phyloP scores from a whole-genome alignment of 2,329 filamentous ascomycete species.

The Penicillium sp. region DNA sequence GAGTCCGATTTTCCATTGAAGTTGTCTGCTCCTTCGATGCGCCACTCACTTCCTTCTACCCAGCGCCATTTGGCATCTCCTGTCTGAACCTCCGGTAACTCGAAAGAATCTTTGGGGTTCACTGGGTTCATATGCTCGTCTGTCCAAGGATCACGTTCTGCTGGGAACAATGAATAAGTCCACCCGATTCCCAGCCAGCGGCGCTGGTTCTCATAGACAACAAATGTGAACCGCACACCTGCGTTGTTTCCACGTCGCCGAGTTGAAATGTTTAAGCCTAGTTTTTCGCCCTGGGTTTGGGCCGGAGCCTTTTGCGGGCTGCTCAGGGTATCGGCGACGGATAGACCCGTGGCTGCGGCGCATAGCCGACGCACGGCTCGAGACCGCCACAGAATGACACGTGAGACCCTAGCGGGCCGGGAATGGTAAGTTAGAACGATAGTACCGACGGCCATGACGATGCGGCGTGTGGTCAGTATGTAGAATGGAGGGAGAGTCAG shows the following conservation, averaged over 20 bases:
- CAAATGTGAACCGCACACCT: conserved; percentile 93
- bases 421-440: conserved; percentile 89
- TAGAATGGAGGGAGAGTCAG: conserved; percentile 78
- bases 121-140: conserved; percentile 89
- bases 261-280: conserved; percentile 48
- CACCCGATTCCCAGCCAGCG: conserved; percentile 93
- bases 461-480: conserved; percentile 80
- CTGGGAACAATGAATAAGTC: conserved; percentile 86
- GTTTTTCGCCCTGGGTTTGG: conserved; percentile 46
- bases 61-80: conserved; percentile 69
- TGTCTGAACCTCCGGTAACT: conserved; percentile 64
- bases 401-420: conserved; percentile 75
- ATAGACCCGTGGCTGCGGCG: conserved; percentile 73
- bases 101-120: conserved; percentile 69
- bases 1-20: conserved; percentile 37
- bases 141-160: conserved; percentile 88
- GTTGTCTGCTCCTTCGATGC: conserved; percentile 65
- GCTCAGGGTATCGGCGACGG: conserved; percentile 51
- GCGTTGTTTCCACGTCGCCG: conserved; percentile 53
- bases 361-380: conserved; percentile 67
- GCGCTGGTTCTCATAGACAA: conserved; percentile 92
- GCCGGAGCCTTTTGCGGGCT: conserved; percentile 34
- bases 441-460: conserved; percentile 83
- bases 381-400: conserved; percentile 88
- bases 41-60: conserved; percentile 83